Evolutionary conservation across 768 basidiomycete genomes (phyloP).

Genomic region (Peribolospora baueri): DNA sequence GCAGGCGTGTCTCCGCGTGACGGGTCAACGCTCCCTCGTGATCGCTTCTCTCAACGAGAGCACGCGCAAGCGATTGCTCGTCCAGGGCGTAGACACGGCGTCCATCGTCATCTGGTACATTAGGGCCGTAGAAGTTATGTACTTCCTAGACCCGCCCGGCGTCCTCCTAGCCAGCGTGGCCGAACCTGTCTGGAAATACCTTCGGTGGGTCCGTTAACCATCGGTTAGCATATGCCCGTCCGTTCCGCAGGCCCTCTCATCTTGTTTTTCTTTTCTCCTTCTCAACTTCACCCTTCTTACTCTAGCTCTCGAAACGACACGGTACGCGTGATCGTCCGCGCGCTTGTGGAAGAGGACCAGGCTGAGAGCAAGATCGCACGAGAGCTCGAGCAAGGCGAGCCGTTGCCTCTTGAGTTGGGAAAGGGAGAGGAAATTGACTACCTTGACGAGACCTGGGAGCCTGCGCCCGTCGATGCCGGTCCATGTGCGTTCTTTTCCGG

Average conservation of each 20-base stretch:
- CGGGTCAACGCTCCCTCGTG: slow-evolving; percentile 14
- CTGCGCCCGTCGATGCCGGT: slow-evolving; percentile 88
- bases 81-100: slow-evolving; percentile 86
- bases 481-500: slow-evolving; percentile 33
- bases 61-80: slow-evolving; percentile 47
- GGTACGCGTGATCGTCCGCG: slow-evolving; percentile 75
- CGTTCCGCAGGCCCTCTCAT: no score
- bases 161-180: slow-evolving; percentile 84
- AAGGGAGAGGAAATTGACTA: slow-evolving; percentile 53
- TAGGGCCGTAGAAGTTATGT: slow-evolving; percentile 66
- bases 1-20: slow-evolving; percentile 20
- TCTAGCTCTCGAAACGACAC: slow-evolving; percentile 66
- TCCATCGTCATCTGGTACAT: slow-evolving; percentile 77
- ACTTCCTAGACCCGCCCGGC: slow-evolving; percentile 74
- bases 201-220: slow-evolving; percentile 30
- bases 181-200: slow-evolving; percentile 68
- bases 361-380: slow-evolving; percentile 7
- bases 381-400: slow-evolving; percentile 10
- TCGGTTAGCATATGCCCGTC: background rate
- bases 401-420: slow-evolving; percentile 37
- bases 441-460: slow-evolving; percentile 76
- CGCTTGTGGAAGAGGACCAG: slow-evolving; percentile 59
- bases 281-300: background rate
- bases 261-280: background rate
- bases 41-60: slow-evolving; percentile 2